These are phyloP conservation scores for Meyerozyma carpophila DNA, from an alignment of 1,139 yeast genomes.

Conservation along the genomic window DNA sequence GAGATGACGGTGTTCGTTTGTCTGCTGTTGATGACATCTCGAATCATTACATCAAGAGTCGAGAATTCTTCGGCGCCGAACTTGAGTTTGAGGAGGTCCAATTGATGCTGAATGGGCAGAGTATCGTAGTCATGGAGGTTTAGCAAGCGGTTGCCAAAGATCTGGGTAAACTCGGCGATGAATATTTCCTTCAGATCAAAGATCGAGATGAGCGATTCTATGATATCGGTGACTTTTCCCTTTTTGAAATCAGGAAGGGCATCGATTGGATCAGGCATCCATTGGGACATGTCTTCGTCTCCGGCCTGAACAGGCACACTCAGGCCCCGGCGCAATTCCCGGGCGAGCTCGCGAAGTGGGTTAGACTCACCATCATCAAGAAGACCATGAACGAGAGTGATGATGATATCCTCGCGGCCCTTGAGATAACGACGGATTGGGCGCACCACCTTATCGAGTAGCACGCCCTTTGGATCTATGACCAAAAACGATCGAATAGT, in stretches of 20 bases:
- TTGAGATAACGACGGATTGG: conserved; percentile 67
- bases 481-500: conserved; percentile 69
- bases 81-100: conserved; percentile 53
- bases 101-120: conserved; percentile 31
- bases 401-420: conserved; percentile 69
- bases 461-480: conserved; percentile 85
- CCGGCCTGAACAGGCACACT: conserved; percentile 10
- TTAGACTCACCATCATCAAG: conserved; percentile 46
- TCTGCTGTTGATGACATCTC: conserved; percentile 60
- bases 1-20: conserved; percentile 12
- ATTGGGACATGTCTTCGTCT: conserved; percentile 22
- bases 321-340: conserved; percentile 37
- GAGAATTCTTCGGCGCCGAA: conserved; percentile 66
- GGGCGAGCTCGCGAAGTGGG: conserved; percentile 45
- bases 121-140: conserved; percentile 42
- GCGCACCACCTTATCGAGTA: conserved; percentile 69
- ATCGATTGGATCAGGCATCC: conserved; percentile 93
- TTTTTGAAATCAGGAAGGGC: conserved; percentile 81
- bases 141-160: conserved; percentile 61
- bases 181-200: conserved; percentile 77
- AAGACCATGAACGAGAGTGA: conserved; percentile 66
- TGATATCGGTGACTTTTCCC: conserved; percentile 58
- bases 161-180: conserved; percentile 60
- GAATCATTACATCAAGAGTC: conserved; percentile 78
- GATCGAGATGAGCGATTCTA: conserved; percentile 67